Conservation (phyloP, 2,329 filamentous ascomycete species). For the Sphaerostilbella broomeana region DNA sequence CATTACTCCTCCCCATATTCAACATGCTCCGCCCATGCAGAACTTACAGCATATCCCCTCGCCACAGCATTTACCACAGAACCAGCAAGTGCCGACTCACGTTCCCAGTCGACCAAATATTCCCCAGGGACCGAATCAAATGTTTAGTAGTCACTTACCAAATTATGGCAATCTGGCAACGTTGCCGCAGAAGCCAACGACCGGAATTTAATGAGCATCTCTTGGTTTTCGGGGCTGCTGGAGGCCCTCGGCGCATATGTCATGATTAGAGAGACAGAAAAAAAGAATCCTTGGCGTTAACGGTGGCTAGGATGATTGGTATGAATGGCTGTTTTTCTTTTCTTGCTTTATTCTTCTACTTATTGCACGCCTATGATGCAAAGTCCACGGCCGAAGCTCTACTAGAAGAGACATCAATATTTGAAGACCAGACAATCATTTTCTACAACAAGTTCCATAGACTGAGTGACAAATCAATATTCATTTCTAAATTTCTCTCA, state of each 20-base stretch:
- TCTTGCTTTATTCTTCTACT: constrained; percentile 18
- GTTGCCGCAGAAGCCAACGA: constrained; percentile 52
- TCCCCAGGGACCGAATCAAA: constrained; percentile 37
- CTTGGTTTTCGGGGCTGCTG: constrained; percentile 20
- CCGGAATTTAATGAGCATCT: constrained; percentile 37
- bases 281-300: constrained; percentile 32
- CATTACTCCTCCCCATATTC: constrained; percentile 23
- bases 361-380: not conserved
- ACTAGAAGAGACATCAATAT: constrained; percentile 22
- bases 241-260: constrained; percentile 28
- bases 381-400: constrained; percentile 17
- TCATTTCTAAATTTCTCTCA: constrained; percentile 28
- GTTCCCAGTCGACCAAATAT: constrained; percentile 42
- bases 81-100: constrained; percentile 30
- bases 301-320: constrained; percentile 29
- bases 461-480: constrained; percentile 26
- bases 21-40: constrained; percentile 36
- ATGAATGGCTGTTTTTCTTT: constrained; percentile 19
- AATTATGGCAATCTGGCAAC: constrained; percentile 55
- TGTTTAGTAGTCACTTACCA: constrained; percentile 46
- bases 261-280: constrained; percentile 28
- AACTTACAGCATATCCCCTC: constrained; percentile 33
- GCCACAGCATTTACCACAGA: constrained; percentile 38
- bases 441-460: constrained; percentile 6
- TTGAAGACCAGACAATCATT: constrained; percentile 6